Conservation (phyloP, 2,329 filamentous ascomycete genomes). For the Rutstroemia sp. region DNA sequence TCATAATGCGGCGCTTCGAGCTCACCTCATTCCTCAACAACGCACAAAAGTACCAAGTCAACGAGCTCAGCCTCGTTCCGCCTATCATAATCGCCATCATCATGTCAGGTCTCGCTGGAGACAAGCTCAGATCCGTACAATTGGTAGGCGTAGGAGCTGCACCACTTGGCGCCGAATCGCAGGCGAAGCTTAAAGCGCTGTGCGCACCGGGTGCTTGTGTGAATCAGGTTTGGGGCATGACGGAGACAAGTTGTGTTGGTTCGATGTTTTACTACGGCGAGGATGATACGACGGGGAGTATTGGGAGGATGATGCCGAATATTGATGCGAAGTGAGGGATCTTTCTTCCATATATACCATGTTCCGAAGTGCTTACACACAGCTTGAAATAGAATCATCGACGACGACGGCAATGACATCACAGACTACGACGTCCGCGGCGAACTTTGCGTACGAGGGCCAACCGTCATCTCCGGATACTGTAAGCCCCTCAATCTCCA, state of each 20-base stretch:
- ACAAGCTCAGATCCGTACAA: slow-evolving; percentile 48
- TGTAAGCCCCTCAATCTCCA: slow-evolving; percentile 28
- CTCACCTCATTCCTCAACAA: slow-evolving; percentile 62
- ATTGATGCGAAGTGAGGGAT: slow-evolving; percentile 26
- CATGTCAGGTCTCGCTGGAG: slow-evolving; percentile 16
- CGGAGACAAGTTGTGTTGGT: slow-evolving; percentile 32
- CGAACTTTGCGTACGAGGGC: slow-evolving; percentile 60
- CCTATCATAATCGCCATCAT: slow-evolving; percentile 63
- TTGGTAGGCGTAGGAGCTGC: slow-evolving; percentile 41
- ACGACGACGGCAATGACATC: slow-evolving; percentile 22
- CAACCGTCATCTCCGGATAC: slow-evolving; percentile 69
- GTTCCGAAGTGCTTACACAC: background rate
- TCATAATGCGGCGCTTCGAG: slow-evolving; percentile 69
- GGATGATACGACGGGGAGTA: slow-evolving; percentile 45
- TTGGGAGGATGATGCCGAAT: slow-evolving; percentile 38
- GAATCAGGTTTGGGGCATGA: slow-evolving; percentile 47
- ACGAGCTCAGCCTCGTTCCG: slow-evolving; percentile 59
- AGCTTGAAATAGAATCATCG: slow-evolving; percentile 17
- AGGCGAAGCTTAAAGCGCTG: slow-evolving; percentile 34
- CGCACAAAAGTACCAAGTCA: slow-evolving; percentile 62
- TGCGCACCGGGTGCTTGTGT: slow-evolving; percentile 36
- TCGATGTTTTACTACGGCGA: slow-evolving; percentile 30
- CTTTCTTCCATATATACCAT: background rate
- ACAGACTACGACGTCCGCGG: slow-evolving; percentile 26
- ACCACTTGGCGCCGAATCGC: slow-evolving; percentile 35